phyloP scores from a whole-genome alignment of 148 eudicot genomes.

The Heliosperma pusillum region DNA sequence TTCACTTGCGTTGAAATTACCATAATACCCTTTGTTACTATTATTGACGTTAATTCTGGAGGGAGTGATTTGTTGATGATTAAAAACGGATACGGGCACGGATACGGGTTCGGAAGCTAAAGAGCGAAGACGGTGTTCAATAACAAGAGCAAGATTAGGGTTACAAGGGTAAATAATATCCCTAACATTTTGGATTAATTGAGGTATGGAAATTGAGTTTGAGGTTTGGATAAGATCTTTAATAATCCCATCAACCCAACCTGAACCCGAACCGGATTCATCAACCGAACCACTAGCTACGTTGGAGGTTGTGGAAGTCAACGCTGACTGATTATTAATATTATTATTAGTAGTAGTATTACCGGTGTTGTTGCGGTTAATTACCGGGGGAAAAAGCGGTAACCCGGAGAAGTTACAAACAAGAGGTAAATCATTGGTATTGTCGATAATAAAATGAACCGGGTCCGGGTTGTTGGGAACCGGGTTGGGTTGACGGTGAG shows the following conservation, averaged over 20 bases:
- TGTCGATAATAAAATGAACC: not conserved
- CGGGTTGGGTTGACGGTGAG: conserved; percentile 10
- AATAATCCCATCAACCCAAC: conserved; percentile 81
- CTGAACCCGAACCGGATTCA: conserved; percentile 53
- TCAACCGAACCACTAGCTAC: conserved; percentile 19
- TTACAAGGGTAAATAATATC: conserved; percentile 93
- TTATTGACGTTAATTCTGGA: not conserved
- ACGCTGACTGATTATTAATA: not conserved
- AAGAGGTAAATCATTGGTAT: conserved; percentile 15
- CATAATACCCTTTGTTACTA: not conserved
- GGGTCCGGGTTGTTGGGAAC: not conserved
- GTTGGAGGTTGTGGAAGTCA: not conserved
- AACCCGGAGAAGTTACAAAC: conserved; percentile 87
- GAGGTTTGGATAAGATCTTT: conserved; percentile 73
- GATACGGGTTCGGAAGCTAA: conserved; percentile 29
- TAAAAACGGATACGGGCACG: not conserved
- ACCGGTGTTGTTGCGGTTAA: not conserved
- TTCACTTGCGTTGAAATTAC: not conserved
- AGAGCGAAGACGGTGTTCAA: conserved; percentile 77
- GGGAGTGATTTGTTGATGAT: not conserved
- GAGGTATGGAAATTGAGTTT: conserved; percentile 59
- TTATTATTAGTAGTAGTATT: not conserved
- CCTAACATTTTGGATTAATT: conserved; percentile 76
- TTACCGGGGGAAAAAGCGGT: conserved; percentile 72
- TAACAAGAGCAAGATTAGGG: conserved; percentile 64